Base-by-base conservation (phyloP, 495 filamentous ascomycete genomes). In the Neurospora sp. region DNA sequence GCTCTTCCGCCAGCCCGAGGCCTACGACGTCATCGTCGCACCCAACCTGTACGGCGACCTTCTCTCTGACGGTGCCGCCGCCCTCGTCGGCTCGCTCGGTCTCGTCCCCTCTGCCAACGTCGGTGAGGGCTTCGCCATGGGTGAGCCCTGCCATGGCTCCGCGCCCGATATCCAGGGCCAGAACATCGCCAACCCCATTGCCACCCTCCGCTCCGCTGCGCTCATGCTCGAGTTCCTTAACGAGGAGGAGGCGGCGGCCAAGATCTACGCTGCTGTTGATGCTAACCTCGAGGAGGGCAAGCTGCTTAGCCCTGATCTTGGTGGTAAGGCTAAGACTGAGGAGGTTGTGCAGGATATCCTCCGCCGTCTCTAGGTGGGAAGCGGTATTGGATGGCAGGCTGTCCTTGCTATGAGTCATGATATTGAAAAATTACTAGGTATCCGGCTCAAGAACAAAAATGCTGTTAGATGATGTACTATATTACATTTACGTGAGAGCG, bases 11-110 rank as follows among this genome's bases (percentile, higher is more conserved):
- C 92, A 97, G 83, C 96, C 96, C 68, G 88, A 89, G 74, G 89
- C 88, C 76, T 99, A 98, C 89, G 96, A 99, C 80, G 96, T 99
- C 72, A 96, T 99, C 76, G 96, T 99, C 44, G 96, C 96, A 40
- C 96, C 96, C 8, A 99, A 99, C 84, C 88, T 99, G 38, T 99
- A 99, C 85, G 96, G 96, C 75, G 96, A 99, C 81, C 95, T 99
- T 75, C 87, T 99, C 46, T 96, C 93, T 3, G 96, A 99, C 82
- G 96, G 94, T 72, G 96, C 96, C 35, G 96, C 96, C 40, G 96
- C 96, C 5, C 89, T 99, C 14, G 96, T 99, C 42, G 96, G 95
- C n/a, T 93, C 89, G 44, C 83, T 99, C 59, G 96, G 96, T 73
- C 88, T 99, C 9, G 96, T 99, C 1, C 96, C 96, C n/a, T 91